These are phyloP conservation scores for Irpex rosettiformis DNA, from an alignment of 1,284 basidiomycete genomes.

Conservation along the genomic window DNA sequence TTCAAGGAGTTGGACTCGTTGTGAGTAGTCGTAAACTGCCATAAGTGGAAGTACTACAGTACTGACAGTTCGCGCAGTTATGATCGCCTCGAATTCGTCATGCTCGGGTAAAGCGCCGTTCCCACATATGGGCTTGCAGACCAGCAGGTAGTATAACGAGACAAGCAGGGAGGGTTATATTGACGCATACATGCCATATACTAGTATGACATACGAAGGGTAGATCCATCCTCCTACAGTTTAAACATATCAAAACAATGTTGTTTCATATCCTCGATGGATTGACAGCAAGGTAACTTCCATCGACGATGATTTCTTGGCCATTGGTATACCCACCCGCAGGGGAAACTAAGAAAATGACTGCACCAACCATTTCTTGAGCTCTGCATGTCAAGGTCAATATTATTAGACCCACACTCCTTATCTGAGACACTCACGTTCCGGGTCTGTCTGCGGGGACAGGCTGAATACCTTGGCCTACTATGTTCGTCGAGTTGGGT, in stretches of 20 bases:
- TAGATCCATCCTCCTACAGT: neutral
- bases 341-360: slow-evolving; percentile 65
- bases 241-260: neutral
- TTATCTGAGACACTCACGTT: slow-evolving; percentile 46
- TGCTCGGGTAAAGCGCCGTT: too few species aligned
- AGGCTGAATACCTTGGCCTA: slow-evolving; percentile 53
- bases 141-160: too few species aligned
- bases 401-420: neutral
- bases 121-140: too few species aligned
- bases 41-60: too few species aligned
- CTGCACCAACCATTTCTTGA: slow-evolving; percentile 72
- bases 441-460: slow-evolving; percentile 63
- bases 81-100: too few species aligned
- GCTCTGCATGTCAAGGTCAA: slow-evolving; percentile 37
- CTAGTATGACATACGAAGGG: too few species aligned
- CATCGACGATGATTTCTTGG: slow-evolving; percentile 71
- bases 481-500: slow-evolving; percentile 41
- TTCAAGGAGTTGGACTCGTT: too few species aligned
- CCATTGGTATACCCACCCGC: slow-evolving; percentile 73
- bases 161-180: too few species aligned
- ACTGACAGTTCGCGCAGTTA: too few species aligned
- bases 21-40: too few species aligned
- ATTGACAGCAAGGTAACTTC: slow-evolving; percentile 71
- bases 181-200: too few species aligned
- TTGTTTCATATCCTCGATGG: slow-evolving; percentile 37